phyloP scores from a whole-genome alignment of 345 rosid genomes.

The Rhizophora apiculata region DNA sequence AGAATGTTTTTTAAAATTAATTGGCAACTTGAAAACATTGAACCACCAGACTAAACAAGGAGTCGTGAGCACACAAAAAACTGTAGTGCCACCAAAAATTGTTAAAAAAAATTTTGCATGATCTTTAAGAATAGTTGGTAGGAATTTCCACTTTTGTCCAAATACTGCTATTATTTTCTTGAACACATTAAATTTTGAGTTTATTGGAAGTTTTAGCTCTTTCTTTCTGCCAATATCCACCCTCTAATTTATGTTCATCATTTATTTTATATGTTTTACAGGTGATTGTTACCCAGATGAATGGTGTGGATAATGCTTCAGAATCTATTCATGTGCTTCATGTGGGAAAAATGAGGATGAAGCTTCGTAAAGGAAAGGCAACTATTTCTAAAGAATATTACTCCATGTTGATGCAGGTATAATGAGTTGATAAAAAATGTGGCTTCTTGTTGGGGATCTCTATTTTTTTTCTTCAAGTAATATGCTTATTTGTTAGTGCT shows the following conservation, averaged over 20 bases:
- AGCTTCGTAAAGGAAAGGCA: constrained; percentile 72
- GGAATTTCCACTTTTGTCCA: no score
- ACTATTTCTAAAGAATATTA: constrained; percentile 82
- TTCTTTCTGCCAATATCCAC: background rate
- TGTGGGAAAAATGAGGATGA: constrained; percentile 96
- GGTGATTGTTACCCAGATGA: constrained; percentile 83
- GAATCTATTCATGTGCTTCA: constrained; percentile 85
- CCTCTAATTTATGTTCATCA: background rate
- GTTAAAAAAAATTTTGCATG: no score
- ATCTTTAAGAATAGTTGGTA: no score
- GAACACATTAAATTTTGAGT: background rate
- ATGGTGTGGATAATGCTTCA: constrained; percentile 60
- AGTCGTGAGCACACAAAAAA: no score
- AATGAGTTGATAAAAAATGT: background rate
- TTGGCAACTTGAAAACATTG: no score
- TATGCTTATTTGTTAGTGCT: no score
- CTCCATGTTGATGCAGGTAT: constrained; percentile 87
- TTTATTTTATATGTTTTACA: constrained; percentile 17
- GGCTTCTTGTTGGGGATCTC: background rate
- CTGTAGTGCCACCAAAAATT: no score
- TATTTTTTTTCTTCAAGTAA: background rate
- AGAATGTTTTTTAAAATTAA: no score
- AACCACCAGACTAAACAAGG: no score
- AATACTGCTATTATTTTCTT: no score
- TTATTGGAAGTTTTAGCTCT: background rate